These are phyloP conservation scores for Trichoderma koningiopsis DNA, from an alignment of 2,329 filamentous ascomycete species.

Conservation along the genomic window DNA sequence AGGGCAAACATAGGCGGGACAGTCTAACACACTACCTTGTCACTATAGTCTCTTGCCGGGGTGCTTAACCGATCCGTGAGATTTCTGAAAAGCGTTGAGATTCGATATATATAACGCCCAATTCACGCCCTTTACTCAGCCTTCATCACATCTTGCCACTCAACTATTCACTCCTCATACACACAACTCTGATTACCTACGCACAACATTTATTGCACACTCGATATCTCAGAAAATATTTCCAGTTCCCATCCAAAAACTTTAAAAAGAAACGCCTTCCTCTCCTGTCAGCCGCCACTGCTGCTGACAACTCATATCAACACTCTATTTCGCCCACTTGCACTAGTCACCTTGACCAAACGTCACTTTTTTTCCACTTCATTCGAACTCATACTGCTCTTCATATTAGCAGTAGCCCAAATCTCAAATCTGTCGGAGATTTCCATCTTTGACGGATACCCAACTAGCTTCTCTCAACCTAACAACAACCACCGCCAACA, in stretches of 20 bases:
- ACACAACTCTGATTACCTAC: background rate
- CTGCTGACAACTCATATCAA: constrained; percentile 6
- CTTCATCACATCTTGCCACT: background rate
- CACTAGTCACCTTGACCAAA: background rate
- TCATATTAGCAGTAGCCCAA: background rate
- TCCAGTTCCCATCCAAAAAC: background rate
- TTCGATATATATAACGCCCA: constrained; percentile 18
- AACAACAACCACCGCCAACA: background rate
- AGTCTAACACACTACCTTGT: background rate
- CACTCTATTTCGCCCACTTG: background rate
- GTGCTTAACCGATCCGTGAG: background rate
- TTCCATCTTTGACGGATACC: background rate
- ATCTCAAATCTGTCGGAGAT: background rate
- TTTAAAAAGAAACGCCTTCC: constrained; percentile 9
- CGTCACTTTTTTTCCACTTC: background rate
- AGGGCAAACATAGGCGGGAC: constrained; percentile 13
- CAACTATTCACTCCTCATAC: background rate
- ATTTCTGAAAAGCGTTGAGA: background rate
- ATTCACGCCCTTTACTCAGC: constrained; percentile 1
- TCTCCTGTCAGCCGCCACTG: constrained; percentile 21
- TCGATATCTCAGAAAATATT: background rate
- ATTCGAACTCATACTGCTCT: background rate
- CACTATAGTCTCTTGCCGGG: background rate
- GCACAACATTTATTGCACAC: background rate
- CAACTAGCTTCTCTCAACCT: background rate